These are phyloP conservation scores for Globisporangium okanoganense DNA, from an alignment of 352 stramenopile genomes.

Conservation along the genomic window DNA sequence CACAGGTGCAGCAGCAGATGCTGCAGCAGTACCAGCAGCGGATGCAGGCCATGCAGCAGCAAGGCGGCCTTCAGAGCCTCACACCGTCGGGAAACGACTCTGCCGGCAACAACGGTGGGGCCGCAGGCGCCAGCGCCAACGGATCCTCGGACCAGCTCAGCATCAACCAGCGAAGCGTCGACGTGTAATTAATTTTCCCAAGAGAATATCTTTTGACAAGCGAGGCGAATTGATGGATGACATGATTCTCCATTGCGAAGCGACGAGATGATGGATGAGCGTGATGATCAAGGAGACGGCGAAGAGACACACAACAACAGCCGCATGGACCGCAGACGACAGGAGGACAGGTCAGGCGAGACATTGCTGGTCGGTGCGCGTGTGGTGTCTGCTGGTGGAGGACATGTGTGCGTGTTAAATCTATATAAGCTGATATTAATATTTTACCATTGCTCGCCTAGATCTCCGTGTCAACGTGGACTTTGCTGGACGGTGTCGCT, in stretches of 20 bases:
- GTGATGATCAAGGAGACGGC: background rate
- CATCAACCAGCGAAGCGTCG: constrained; percentile 73
- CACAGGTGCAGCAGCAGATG: constrained; percentile 86
- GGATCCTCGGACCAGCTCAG: constrained; percentile 57
- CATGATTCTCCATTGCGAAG: too few relatives aligned
- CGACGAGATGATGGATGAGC: too few relatives aligned
- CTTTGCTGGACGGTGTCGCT: constrained; percentile 19
- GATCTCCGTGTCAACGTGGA: constrained; percentile 42
- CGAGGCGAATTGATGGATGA: too few relatives aligned
- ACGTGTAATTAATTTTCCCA: constrained; percentile 33
- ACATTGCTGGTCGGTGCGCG: background rate
- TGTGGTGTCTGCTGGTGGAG: background rate
- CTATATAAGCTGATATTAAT: constrained; percentile 24
- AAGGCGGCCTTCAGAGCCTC: constrained; percentile 30
- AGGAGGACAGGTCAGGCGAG: background rate
- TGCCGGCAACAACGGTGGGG: constrained; percentile 20
- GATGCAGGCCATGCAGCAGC: constrained; percentile 66
- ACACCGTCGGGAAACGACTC: constrained; percentile 45
- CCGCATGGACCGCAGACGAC: background rate
- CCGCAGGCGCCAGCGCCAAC: constrained; percentile 23
- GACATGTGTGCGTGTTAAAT: constrained; percentile 7
- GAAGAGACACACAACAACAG: background rate
- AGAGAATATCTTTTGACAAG: background rate
- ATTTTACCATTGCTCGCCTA: constrained; percentile 19
- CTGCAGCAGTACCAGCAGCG: constrained; percentile 87